phyloP scores from a whole-genome alignment of 2,329 filamentous ascomycete genomes.

The Lachnellula suecica region DNA sequence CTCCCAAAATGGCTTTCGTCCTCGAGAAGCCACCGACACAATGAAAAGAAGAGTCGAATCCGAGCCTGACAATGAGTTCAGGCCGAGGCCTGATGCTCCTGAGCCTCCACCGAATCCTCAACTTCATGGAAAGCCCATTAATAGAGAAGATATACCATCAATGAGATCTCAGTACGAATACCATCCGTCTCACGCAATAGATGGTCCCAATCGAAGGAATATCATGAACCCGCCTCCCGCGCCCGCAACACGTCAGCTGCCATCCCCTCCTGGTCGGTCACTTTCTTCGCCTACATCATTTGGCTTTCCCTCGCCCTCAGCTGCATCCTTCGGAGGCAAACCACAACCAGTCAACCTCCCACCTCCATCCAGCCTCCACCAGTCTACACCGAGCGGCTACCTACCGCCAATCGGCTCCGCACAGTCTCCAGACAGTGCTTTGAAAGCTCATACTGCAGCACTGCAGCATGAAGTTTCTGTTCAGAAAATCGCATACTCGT shows the following conservation, averaged over 20 bases:
- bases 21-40: slow-evolving; percentile 20
- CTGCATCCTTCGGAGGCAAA: slow-evolving; percentile 21
- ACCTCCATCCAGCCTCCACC: slow-evolving; percentile 19
- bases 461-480: slow-evolving; percentile 54
- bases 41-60: slow-evolving; percentile 29
- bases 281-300: slow-evolving; percentile 29
- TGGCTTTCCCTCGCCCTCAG: slow-evolving; percentile 29
- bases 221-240: slow-evolving; percentile 32
- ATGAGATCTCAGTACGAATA: slow-evolving; percentile 24
- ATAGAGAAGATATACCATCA: slow-evolving; percentile 21
- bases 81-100: slow-evolving; percentile 9
- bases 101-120: slow-evolving; percentile 21
- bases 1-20: slow-evolving; percentile 7
- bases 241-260: slow-evolving; percentile 27
- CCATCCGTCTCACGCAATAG: slow-evolving; percentile 11
- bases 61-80: slow-evolving; percentile 15
- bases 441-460: slow-evolving; percentile 30
- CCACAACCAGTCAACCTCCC: slow-evolving; percentile 18
- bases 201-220: slow-evolving; percentile 13
- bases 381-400: slow-evolving; percentile 15
- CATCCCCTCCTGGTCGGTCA: slow-evolving; percentile 31
- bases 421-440: slow-evolving; percentile 25
- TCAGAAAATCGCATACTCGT: slow-evolving; percentile 51
- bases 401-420: slow-evolving; percentile 25
- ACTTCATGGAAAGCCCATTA: slow-evolving; percentile 19